Evolutionary conservation across 2,329 filamentous ascomycete species (phyloP).

Genomic region (Malbranchea zuffiana): DNA sequence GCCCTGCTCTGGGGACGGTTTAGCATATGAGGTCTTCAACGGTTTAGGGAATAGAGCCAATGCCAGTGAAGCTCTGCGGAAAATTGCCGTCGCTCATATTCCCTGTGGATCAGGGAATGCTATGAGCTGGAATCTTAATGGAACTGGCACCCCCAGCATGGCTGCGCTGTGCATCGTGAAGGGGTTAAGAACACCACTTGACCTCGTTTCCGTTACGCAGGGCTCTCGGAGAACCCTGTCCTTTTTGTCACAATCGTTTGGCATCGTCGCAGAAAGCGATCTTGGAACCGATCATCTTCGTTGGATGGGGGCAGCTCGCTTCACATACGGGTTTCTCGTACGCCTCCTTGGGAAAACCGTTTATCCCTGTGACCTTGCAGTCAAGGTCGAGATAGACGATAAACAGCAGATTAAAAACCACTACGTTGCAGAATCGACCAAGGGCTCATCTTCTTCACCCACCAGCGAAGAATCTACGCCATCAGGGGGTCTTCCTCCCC

Average conservation of each 20-base stretch:
- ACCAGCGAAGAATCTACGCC: conserved; percentile 31
- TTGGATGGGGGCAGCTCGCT: conserved; percentile 83
- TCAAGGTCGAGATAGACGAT: conserved; percentile 69
- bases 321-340: conserved; percentile 72
- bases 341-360: conserved; percentile 63
- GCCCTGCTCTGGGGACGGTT: conserved; percentile 82
- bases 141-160: conserved; percentile 61
- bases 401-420: conserved; percentile 64
- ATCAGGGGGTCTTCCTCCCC: conserved; percentile 52
- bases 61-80: conserved; percentile 60
- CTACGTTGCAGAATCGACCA: conserved; percentile 45
- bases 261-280: conserved; percentile 82
- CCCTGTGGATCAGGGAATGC: conserved; percentile 93
- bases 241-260: conserved; percentile 82
- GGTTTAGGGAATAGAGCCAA: conserved; percentile 69
- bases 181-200: conserved; percentile 69
- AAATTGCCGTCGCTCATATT: conserved; percentile 72
- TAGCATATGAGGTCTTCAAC: conserved; percentile 91
- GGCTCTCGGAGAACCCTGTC: conserved; percentile 63
- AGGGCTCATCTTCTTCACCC: conserved; percentile 21
- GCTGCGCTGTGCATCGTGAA: conserved; percentile 81
- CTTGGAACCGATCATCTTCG: conserved; percentile 80
- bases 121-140: conserved; percentile 80
- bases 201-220: conserved; percentile 80
- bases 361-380: conserved; percentile 80